phyloP scores from a whole-genome alignment of 176 grass and related monocot species.

The Otatea glauca region DNA sequence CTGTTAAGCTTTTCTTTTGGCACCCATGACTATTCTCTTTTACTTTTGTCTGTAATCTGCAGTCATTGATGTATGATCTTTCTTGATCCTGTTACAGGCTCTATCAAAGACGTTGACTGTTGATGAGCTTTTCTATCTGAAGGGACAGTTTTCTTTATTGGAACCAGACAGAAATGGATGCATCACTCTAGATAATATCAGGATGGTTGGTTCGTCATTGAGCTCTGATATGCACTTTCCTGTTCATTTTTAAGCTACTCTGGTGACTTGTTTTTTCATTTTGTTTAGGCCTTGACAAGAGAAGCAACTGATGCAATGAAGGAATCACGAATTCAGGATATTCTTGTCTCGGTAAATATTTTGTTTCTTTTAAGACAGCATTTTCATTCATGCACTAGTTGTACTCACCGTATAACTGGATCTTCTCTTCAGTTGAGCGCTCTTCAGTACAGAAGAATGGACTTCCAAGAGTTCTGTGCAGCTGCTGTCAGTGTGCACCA shows the following conservation, averaged over 20 bases:
- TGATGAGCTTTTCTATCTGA: conserved; percentile 83
- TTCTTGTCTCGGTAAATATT: conserved; percentile 63
- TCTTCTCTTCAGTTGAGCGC: conserved; percentile 60
- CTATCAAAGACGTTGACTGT: conserved; percentile 78
- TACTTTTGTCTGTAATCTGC: conserved; percentile 24
- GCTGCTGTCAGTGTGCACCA: conserved; percentile 80
- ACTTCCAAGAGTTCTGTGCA: conserved; percentile 82
- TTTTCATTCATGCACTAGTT: conserved; percentile 34
- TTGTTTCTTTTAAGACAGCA: neutral
- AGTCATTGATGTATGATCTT: conserved; percentile 21
- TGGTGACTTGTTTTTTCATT: conserved; percentile 20
- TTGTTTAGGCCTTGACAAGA: conserved; percentile 61
- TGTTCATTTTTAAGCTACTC: neutral
- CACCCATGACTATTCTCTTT: conserved; percentile 10
- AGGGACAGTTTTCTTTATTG: conserved; percentile 72
- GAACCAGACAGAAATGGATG: conserved; percentile 76
- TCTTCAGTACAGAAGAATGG: conserved; percentile 91
- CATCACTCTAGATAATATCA: conserved; percentile 81
- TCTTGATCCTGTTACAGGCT: conserved; percentile 60
- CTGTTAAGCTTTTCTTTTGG: conserved; percentile 20
- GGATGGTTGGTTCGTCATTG: conserved; percentile 59
- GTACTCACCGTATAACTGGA: conserved; percentile 17
- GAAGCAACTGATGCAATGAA: conserved; percentile 83
- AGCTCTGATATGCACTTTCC: neutral
- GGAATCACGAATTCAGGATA: conserved; percentile 76